A percentile compares a stretch with the other conserved stretches of the same genome.
phyloP scores from a whole-genome alignment of 2,329 filamentous ascomycete species.

The Furcasterigmium sp. region DNA sequence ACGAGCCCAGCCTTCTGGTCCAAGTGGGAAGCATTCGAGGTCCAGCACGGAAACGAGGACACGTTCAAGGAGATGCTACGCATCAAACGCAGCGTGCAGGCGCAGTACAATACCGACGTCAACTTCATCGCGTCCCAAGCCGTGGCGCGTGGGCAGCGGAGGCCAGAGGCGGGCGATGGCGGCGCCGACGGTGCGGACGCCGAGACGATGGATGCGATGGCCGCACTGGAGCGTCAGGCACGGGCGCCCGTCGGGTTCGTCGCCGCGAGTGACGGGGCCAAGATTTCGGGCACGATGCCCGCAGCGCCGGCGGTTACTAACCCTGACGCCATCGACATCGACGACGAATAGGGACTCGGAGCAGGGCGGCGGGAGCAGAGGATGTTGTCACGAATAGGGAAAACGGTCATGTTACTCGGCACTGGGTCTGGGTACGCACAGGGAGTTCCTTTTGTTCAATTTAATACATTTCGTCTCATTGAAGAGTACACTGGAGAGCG shows the following conservation, averaged over 20 bases:
- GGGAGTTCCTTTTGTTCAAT: slow-evolving; percentile 1
- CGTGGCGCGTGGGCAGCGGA: slow-evolving; percentile 71
- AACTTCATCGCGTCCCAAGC: slow-evolving; percentile 97
- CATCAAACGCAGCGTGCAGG: slow-evolving; percentile 94
- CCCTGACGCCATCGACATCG: slow-evolving; percentile 80
- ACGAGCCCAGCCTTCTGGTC: slow-evolving; percentile 89
- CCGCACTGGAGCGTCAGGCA: slow-evolving; percentile 80
- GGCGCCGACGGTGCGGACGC: slow-evolving; percentile 29
- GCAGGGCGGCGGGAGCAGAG: not conserved
- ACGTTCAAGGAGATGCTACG: slow-evolving; percentile 99
- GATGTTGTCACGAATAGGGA: not conserved
- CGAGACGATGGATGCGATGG: slow-evolving; percentile 76
- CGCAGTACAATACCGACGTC: slow-evolving; percentile 98
- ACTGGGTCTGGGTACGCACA: no score
- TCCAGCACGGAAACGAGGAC: slow-evolving; percentile 97
- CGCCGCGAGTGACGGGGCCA: slow-evolving; percentile 70
- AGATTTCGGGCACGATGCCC: slow-evolving; percentile 44
- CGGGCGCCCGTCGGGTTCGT: slow-evolving; percentile 88
- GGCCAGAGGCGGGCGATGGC: slow-evolving; percentile 36
- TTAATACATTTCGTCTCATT: slow-evolving; percentile 5
- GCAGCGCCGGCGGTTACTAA: slow-evolving; percentile 53
- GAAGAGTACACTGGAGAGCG: not conserved
- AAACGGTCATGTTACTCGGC: not conserved
- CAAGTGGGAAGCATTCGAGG: slow-evolving; percentile 96
- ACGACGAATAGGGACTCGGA: slow-evolving; percentile 55